Evolutionary conservation across 2,329 filamentous ascomycete genomes (phyloP).

Genomic region (Ceratocystis cacaofunesta): DNA sequence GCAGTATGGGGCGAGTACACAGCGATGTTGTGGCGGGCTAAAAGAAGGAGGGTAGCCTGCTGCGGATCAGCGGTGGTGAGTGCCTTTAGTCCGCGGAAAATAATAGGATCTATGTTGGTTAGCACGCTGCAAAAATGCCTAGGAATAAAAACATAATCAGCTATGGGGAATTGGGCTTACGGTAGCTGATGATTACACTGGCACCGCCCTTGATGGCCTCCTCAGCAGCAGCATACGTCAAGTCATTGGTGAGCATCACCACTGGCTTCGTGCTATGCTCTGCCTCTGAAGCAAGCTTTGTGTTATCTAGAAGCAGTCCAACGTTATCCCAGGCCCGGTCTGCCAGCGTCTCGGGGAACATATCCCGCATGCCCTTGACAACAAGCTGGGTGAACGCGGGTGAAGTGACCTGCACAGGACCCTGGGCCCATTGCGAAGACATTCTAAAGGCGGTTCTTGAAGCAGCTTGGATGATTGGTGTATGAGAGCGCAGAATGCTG

Average conservation of each 20-base stretch:
- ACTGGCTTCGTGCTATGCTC: constrained; percentile 23
- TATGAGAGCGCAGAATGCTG: not conserved
- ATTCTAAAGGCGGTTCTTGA: not conserved
- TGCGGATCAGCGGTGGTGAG: constrained; percentile 74
- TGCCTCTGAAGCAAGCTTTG: constrained; percentile 21
- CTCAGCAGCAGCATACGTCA: constrained; percentile 75
- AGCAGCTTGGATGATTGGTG: not conserved
- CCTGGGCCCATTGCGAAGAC: constrained; percentile 5
- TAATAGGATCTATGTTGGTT: constrained; percentile 62
- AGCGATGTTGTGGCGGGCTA: constrained; percentile 76
- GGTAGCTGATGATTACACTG: constrained; percentile 78
- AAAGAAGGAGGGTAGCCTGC: constrained; percentile 66
- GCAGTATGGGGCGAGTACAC: constrained; percentile 96
- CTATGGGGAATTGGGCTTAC: constrained; percentile 30
- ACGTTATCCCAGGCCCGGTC: constrained; percentile 94
- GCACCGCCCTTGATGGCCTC: constrained; percentile 69
- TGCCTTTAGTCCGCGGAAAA: constrained; percentile 84
- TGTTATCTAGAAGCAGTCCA: constrained; percentile 51
- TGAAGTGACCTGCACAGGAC: constrained; percentile 13
- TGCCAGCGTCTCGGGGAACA: constrained; percentile 78
- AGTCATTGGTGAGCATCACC: constrained; percentile 62
- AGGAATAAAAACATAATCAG: not conserved
- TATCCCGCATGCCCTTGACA: constrained; percentile 63
- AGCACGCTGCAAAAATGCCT: not conserved
- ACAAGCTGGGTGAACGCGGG: constrained; percentile 41